Percentiles rank a stretch among this genome's conserved stretches.
phyloP scores from a whole-genome alignment of 306 rosid species.

The Astragalus glycyphyllos region DNA sequence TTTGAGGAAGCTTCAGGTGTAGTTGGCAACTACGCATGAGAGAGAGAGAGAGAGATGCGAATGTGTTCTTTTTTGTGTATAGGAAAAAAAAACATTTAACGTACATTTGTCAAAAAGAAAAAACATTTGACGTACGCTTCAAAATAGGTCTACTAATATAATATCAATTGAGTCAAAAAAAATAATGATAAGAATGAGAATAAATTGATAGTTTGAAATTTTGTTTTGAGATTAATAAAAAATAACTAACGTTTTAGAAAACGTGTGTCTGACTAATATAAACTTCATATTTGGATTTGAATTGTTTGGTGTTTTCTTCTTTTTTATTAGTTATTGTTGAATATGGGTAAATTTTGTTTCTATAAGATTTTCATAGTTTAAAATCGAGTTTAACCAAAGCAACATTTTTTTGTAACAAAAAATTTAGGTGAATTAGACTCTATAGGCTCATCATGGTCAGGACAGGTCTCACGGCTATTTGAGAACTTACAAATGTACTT shows the following conservation, averaged over 20 bases:
- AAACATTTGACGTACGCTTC: slow-evolving; percentile 30
- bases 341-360: too few relatives aligned
- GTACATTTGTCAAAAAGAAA: not conserved
- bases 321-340: too few relatives aligned
- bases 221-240: not conserved
- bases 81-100: not conserved
- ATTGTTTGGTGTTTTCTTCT: not conserved
- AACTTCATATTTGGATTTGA: not conserved
- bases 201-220: slow-evolving; percentile 20
- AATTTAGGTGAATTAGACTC: too few relatives aligned
- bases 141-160: slow-evolving; percentile 8
- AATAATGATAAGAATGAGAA: not conserved
- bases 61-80: slow-evolving; percentile 20
- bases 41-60: not conserved
- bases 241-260: not conserved
- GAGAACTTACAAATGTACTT: too few relatives aligned
- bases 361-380: too few relatives aligned
- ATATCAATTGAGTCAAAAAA: not conserved
- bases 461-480: too few relatives aligned
- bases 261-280: not conserved
- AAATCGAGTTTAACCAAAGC: too few relatives aligned
- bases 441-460: too few relatives aligned
- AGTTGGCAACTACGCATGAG: not conserved
- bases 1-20: slow-evolving; percentile 31
- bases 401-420: too few relatives aligned